phyloP scores from a whole-genome alignment of 2,329 filamentous ascomycete genomes.

The Ophiocordyceps robertsii region DNA sequence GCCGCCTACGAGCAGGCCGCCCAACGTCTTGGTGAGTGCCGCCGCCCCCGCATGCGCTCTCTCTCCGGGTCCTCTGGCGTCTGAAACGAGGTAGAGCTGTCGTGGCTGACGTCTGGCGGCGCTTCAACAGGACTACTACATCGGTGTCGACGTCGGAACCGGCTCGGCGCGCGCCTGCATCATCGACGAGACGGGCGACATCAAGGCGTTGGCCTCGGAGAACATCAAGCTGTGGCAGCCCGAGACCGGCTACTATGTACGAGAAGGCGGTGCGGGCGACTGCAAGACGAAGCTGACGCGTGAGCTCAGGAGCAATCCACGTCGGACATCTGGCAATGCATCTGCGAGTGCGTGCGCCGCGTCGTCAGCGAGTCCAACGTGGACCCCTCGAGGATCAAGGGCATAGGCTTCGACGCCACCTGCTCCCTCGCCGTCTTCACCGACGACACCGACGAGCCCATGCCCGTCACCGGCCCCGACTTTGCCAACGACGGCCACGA shows the following conservation, averaged over 20 bases:
- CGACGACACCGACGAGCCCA: conserved; percentile 77
- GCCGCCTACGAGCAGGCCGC: conserved; percentile 17
- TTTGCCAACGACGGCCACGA: conserved; percentile 67
- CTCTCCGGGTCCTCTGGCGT: not conserved
- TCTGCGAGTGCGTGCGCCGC: conserved; percentile 75
- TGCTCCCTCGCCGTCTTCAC: conserved; percentile 90
- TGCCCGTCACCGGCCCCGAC: conserved; percentile 78
- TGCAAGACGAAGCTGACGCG: not conserved
- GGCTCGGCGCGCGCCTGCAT: conserved; percentile 92
- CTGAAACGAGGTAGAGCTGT: not conserved
- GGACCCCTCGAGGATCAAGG: conserved; percentile 61
- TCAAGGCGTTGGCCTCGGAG: conserved; percentile 60
- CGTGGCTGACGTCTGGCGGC: not conserved
- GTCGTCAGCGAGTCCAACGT: conserved; percentile 73
- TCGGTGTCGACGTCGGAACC: conserved; percentile 93
- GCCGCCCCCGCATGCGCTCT: no score
- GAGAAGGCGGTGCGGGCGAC: conserved; percentile 7
- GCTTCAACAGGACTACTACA: conserved; percentile 39
- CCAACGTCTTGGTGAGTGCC: conserved; percentile 16
- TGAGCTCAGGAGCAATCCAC: conserved; percentile 77
- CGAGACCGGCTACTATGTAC: conserved; percentile 59
- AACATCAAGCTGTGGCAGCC: conserved; percentile 74
- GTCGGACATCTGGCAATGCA: conserved; percentile 89
- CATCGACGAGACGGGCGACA: conserved; percentile 83
- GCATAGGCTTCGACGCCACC: conserved; percentile 96